Evolutionary conservation across 2,329 filamentous ascomycete genomes (phyloP), one percentile per base, ranked within the genome.

Genomic region (Cytospora piceae): DNA sequence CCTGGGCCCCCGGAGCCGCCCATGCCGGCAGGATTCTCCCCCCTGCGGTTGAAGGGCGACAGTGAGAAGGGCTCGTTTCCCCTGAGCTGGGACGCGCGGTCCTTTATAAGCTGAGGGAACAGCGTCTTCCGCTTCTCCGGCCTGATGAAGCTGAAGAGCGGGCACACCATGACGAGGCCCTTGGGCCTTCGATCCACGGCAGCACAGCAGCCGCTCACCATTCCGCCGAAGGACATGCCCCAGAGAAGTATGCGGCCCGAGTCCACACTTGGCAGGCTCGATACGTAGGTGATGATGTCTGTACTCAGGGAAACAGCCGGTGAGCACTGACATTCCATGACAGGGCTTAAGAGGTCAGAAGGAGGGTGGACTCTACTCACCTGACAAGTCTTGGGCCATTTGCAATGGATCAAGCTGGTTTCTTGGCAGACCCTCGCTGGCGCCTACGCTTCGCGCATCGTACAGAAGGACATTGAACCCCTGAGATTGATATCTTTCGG

Each of bases 381-480:
- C 32, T 39, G 37, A 59, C n/a, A 51, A 22, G 29, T 59, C 57
- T 14, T 59, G 39, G 20, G 57, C 39, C 17, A 32, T 32, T 29
- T 59, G 57, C 17, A 59, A 22, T 0, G 57, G 39, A 17, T 59
- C 39, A 8, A 49, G 9, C 12, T 15, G 39, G 11, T 59, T 59
- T 9, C 39, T 32, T 12, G 57, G 57, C 4, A 8, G 17, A 3
- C 57, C 57, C 4, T 22, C 39, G 27, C 39, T 59, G 4, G n/a
- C 57, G 2, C 57, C 57, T 29, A 59, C 17, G 7, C 39, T 59
- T 17, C 57, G 24, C 8, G 24, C 9, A n/a, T 59, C 57, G 20
- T 59, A 59, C 1, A 59, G n/a, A 4, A 59, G 42, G 5, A 59
- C 39, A 15, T 59, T 59, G 20, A 22, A 59, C 2, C 57, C 57